Base-by-base conservation (phyloP, 768 basidiomycete species). In the Trametes cubensis region DNA sequence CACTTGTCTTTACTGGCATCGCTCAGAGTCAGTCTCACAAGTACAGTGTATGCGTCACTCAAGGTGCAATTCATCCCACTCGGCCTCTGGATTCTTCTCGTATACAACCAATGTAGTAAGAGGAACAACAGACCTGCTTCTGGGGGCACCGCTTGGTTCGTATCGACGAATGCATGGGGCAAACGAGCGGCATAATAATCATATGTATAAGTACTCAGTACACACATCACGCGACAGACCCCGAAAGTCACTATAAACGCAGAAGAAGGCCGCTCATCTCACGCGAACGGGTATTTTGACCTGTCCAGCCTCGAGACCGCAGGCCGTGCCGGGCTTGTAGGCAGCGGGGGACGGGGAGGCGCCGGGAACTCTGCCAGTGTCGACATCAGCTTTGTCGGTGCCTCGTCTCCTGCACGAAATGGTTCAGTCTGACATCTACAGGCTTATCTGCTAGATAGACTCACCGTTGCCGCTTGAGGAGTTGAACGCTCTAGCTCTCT, bases 361-460 rank as follows among this genome's bases (percentile, higher is more conserved):
- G 47, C 64, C n/a, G 78, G 72, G 68, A 81, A 78, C 58, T 75
- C 70, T 13, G 73, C 65, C 45, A 79, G 63, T 18, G 75, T 71
- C 21, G 75, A 71, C 65, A 71, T 72, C 14, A 69, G 42, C 42
- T 59, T 53, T 30, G 58, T 28, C 7, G 60, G 52, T 20, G 60
- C 23, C 18, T 62, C 65, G 28, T 58, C 58, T n/a, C 44, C 47
- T 21, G 59, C 42, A 13, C 44, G 21, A 21, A 18, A 18, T 15
- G 3, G 14, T 17, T 18, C 10, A 34, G 28, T 46, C 45, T 28
- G 47, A 38, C 14, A 44, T 45, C 28, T 6, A 15, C 17, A 11
- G 10, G 34, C 10, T 2, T 6, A 34, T 34, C 2, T 18, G 17
- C 51, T 20, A 41, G 3, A n/a, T 10, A 10, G 15, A 63, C 66